A percentile compares a stretch with the other conserved stretches of the same genome.
phyloP scores from a whole-genome alignment of 2,329 filamentous ascomycete species.

The Rhynchosporium secalis region DNA sequence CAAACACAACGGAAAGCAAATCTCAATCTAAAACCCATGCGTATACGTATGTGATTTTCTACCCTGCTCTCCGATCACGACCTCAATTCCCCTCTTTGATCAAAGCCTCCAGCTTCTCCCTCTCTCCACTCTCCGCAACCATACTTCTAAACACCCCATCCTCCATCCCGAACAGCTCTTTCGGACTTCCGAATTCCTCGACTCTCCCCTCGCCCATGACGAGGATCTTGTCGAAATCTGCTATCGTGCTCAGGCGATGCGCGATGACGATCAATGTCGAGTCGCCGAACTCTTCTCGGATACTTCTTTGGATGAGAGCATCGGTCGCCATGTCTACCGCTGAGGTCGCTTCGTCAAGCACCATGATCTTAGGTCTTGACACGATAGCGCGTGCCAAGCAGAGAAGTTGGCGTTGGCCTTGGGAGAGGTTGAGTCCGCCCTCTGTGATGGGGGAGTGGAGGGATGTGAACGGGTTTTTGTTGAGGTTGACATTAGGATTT shows the following conservation, averaged over 20 bases:
- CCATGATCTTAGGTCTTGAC: constrained; percentile 71
- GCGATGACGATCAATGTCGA: constrained; percentile 73
- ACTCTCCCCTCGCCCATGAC: constrained; percentile 68
- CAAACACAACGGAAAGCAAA: too few relatives aligned
- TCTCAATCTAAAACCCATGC: too few relatives aligned
- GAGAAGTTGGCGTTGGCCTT: constrained; percentile 74
- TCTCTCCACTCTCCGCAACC: constrained; percentile 62
- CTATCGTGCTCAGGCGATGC: constrained; percentile 73
- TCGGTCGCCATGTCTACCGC: constrained; percentile 80
- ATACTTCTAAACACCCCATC: constrained; percentile 59
- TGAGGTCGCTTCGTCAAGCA: constrained; percentile 77
- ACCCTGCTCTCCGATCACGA: too few relatives aligned
- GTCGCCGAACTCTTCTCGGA: constrained; percentile 69
- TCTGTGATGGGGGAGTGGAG: constrained; percentile 66
- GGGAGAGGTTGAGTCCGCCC: constrained; percentile 72
- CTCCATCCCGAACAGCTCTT: constrained; percentile 55
- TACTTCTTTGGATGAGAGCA: constrained; percentile 69
- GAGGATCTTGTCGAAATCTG: constrained; percentile 73
- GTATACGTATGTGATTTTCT: too few relatives aligned
- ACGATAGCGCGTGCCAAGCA: constrained; percentile 74
- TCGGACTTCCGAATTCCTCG: constrained; percentile 66
- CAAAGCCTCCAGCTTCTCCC: constrained; percentile 37
- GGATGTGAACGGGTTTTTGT: constrained; percentile 65
- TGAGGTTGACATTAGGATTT: constrained; percentile 43
- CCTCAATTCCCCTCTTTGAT: constrained; percentile 6